Base-by-base conservation (phyloP, 1,284 basidiomycete genomes). In the Malassezia japonica region DNA sequence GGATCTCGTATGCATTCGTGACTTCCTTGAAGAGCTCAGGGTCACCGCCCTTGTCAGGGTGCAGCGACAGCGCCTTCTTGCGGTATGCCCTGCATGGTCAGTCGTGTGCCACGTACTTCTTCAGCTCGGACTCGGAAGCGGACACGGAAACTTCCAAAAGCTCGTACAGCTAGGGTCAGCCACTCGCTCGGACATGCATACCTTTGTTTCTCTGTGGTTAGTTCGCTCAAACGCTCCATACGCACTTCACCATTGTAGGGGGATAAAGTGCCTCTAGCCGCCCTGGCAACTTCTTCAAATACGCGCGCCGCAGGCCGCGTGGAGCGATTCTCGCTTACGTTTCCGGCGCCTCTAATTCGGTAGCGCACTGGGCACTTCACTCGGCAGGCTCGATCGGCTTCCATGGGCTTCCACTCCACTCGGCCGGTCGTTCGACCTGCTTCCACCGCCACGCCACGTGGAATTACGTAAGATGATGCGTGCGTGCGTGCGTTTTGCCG, bases 21-120 rank as follows among this genome's bases (percentile, higher is more conserved):
- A 96, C 84, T 74, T 94, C 88, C 75, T 98, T 96, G 85, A 98
- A 98, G 56, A 86, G 76, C 75, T 98, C 94, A 28, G 61, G 88
- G 73, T 95, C 90, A 58, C 90, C 90, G 55, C 90, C 88, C 78
- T 95, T 95, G 80, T 96, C 92, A 33, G 91, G 92, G 75, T 95
- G 92, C 53, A 46, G 59, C 59, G 60, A 59, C 58, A 74, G 54
- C 23, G 67, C 59, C 57, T 68, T 58, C 58, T 66, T 62, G 32
- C 61, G 60, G 61, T 63, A 61, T 25, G 64, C 52, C 40, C 59
- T 59, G 39, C 3, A n/a, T n/a, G 10, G 13, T 38, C 44, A 15
- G 34, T 40, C 38, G 38, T 12, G 23, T 31, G 27, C 25, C 25
- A 67, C 65, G 62, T 53, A 68, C 67, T 72, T 72, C 41, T 70